Evolutionary conservation across 2,329 filamentous ascomycete genomes (phyloP).

Genomic region (Ophiobolus disseminans): DNA sequence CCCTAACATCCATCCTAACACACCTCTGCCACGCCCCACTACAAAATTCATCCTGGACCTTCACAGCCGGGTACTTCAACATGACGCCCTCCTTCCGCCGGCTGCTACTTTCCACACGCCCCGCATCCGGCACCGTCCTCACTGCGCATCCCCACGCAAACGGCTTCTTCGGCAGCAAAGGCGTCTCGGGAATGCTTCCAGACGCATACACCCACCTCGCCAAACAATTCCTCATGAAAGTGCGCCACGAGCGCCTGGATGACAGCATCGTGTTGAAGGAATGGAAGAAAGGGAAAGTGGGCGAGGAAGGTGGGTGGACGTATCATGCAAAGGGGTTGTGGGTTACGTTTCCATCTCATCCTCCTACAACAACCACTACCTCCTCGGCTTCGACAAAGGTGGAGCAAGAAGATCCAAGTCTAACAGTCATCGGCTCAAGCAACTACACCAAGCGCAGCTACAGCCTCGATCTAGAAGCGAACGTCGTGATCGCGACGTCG

Average conservation of each 20-base stretch:
- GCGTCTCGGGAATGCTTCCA: conserved; percentile 87
- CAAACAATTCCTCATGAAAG: conserved; percentile 75
- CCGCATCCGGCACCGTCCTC: conserved; percentile 77
- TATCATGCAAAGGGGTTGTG: conserved; percentile 98
- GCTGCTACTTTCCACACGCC: conserved; percentile 77
- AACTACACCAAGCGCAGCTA: conserved; percentile 98
- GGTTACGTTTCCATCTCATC: conserved; percentile 70
- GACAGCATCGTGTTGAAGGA: conserved; percentile 77
- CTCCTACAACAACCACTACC: background rate
- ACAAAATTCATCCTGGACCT: conserved; percentile 81
- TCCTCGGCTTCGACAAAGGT: conserved; percentile 45
- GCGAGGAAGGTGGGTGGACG: conserved; percentile 86
- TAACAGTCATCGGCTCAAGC: conserved; percentile 87
- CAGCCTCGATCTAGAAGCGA: conserved; percentile 87
- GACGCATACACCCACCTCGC: conserved; percentile 91
- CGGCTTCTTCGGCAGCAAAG: conserved; percentile 88
- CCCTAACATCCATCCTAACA: conserved; percentile 75
- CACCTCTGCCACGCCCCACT: conserved; percentile 72
- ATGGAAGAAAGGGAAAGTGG: conserved; percentile 84
- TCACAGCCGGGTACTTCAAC: conserved; percentile 98
- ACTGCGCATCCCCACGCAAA: conserved; percentile 94
- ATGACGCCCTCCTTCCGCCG: conserved; percentile 84
- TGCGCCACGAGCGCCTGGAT: conserved; percentile 60
- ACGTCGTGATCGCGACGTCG: conserved; percentile 82
- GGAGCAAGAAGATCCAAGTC: conserved; percentile 68